phyloP scores from a whole-genome alignment of 768 basidiomycete species.

The Suillus bovinus region DNA sequence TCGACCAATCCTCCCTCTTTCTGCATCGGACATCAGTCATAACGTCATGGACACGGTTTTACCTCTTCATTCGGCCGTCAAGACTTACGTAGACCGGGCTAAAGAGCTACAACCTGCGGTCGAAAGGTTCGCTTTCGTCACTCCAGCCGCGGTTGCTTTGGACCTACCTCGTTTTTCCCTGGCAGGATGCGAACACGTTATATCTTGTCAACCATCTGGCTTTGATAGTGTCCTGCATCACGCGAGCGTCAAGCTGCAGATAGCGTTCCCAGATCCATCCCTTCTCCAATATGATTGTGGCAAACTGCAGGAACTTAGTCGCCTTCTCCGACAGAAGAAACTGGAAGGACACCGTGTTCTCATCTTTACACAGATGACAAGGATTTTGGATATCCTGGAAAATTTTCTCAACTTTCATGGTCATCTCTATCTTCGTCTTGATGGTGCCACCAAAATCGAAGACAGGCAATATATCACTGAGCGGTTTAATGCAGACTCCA shows the following conservation, averaged over 20 bases:
- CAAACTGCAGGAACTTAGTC: slow-evolving; percentile 85
- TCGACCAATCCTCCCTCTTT: slow-evolving; percentile 53
- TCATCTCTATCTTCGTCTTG: slow-evolving; percentile 89
- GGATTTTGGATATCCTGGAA: slow-evolving; percentile 91
- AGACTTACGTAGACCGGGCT: slow-evolving; percentile 63
- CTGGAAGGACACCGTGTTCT: slow-evolving; percentile 86
- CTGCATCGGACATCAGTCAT: slow-evolving; percentile 39
- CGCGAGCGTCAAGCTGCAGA: slow-evolving; percentile 80
- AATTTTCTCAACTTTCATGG: slow-evolving; percentile 92
- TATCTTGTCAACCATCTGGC: slow-evolving; percentile 34
- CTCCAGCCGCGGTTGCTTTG: slow-evolving; percentile 72
- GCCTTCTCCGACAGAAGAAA: slow-evolving; percentile 79
- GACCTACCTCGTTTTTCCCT: slow-evolving; percentile 72
- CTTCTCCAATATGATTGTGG: slow-evolving; percentile 95
- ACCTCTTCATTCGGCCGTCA: slow-evolving; percentile 50
- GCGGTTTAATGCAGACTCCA: slow-evolving; percentile 75
- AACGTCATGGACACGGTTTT: slow-evolving; percentile 45
- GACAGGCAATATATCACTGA: slow-evolving; percentile 91
- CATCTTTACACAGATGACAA: slow-evolving; percentile 98
- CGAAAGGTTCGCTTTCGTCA: slow-evolving; percentile 76
- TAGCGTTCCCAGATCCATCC: slow-evolving; percentile 90
- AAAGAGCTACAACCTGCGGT: slow-evolving; percentile 53
- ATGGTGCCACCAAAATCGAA: slow-evolving; percentile 94
- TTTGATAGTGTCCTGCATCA: slow-evolving; percentile 76
- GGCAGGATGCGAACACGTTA: slow-evolving; percentile 37